A percentile compares a stretch with the other conserved stretches of the same genome.
phyloP scores from a whole-genome alignment of 371 early-diverging fungal genomes.

The Lichtheimia ramosa region DNA sequence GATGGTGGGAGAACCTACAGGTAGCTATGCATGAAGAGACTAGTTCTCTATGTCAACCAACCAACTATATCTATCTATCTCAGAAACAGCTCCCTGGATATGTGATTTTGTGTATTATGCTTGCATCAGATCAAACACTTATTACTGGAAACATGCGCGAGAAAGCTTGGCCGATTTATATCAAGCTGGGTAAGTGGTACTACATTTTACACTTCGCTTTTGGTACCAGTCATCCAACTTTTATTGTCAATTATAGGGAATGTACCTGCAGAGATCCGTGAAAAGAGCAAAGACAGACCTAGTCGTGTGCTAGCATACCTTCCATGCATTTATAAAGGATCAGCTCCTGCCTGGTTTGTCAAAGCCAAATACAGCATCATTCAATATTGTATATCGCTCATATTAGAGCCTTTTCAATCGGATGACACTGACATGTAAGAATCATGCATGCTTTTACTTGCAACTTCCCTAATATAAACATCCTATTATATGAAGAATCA shows the following conservation, averaged over 20 bases:
- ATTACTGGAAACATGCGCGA: background rate
- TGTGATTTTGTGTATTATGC: background rate
- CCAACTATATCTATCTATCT: too few species aligned
- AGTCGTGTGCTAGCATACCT: constrained; percentile 7
- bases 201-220: too few species aligned
- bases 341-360: too few species aligned
- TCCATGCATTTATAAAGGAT: background rate
- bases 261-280: background rate
- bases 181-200: background rate
- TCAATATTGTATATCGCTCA: background rate
- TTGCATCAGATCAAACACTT: background rate
- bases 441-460: too few species aligned
- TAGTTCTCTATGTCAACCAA: too few species aligned
- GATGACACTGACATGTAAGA: too few species aligned
- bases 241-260: background rate
- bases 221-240: background rate
- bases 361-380: background rate
- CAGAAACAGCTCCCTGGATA: background rate
- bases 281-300: background rate
- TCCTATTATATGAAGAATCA: too few species aligned
- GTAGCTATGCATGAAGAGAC: too few species aligned
- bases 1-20: constrained; percentile 5
- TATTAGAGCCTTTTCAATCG: background rate
- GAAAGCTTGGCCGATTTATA: background rate
- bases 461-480: too few species aligned